phyloP scores from a whole-genome alignment of 306 rosid genomes.

The Dryas alaskensis region DNA sequence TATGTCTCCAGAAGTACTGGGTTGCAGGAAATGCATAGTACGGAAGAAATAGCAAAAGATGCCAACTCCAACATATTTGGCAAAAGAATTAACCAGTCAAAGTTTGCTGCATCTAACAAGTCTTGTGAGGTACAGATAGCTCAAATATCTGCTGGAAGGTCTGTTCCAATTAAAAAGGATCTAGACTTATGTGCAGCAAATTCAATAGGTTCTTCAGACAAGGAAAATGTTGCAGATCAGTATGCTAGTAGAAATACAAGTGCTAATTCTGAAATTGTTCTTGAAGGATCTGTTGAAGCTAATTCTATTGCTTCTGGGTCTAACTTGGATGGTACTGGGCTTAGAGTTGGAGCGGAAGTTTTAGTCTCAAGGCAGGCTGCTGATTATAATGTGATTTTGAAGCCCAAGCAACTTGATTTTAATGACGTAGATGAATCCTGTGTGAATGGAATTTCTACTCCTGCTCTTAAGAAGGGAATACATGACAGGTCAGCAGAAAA shows the following conservation, averaged over 20 bases:
- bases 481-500: conserved; percentile 29
- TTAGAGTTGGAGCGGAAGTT: conserved; percentile 38
- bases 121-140: conserved; percentile 25
- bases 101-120: conserved; percentile 22
- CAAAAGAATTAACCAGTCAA: conserved; percentile 19
- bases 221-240: conserved; percentile 28
- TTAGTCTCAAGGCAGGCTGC: conserved; percentile 30
- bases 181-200: conserved; percentile 27
- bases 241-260: conserved; percentile 34
- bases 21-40: conserved; percentile 10
- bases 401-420: conserved; percentile 57
- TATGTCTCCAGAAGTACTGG: conserved; percentile 18
- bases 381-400: conserved; percentile 41
- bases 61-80: conserved; percentile 12
- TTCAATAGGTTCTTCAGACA: conserved; percentile 26
- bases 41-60: conserved; percentile 24
- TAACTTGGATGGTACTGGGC: conserved; percentile 25
- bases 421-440: conserved; percentile 39
- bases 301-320: conserved; percentile 25
- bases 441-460: conserved; percentile 37
- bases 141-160: conserved; percentile 30
- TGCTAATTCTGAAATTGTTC: conserved; percentile 23
- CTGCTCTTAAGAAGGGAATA: conserved; percentile 25
- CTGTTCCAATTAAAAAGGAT: conserved; percentile 28
- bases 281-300: conserved; percentile 31